Conservation (phyloP, 2,329 filamentous ascomycete species). For the Aspergillus ibericus region DNA sequence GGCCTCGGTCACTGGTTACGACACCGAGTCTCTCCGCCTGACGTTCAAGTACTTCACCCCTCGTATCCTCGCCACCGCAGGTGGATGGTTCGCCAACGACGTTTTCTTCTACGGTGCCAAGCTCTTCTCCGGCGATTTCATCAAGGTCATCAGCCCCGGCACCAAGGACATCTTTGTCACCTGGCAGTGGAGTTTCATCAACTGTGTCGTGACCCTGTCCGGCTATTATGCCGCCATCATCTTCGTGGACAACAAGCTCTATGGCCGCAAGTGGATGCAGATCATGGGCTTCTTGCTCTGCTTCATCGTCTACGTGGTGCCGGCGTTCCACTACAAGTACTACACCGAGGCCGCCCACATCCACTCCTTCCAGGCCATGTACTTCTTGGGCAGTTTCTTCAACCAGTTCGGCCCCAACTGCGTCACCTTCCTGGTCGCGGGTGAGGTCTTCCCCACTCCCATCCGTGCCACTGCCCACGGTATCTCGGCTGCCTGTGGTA, state of each 20-base stretch:
- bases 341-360: slow-evolving; percentile 1
- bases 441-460: slow-evolving; percentile 89
- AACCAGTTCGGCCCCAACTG: slow-evolving; percentile 70
- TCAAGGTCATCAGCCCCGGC: slow-evolving; percentile 1
- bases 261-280: slow-evolving; percentile 6
- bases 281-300: slow-evolving; percentile 5
- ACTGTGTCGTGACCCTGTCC: neutral
- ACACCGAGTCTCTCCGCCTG: neutral
- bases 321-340: slow-evolving; percentile 5
- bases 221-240: slow-evolving; percentile 1
- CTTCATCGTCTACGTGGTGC: slow-evolving; percentile 5
- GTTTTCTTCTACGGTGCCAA: slow-evolving; percentile 6
- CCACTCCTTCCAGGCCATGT: slow-evolving; percentile 6
- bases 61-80: neutral
- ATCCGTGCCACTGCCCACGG: slow-evolving; percentile 91
- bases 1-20: slow-evolving; percentile 2
- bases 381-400: slow-evolving; percentile 8
- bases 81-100: slow-evolving; percentile 7
- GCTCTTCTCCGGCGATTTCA: slow-evolving; percentile 5
- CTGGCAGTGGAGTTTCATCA: slow-evolving; percentile 6
- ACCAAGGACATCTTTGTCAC: neutral
- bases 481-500: slow-evolving; percentile 87
- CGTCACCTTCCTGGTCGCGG: slow-evolving; percentile 91
- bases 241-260: slow-evolving; percentile 7
- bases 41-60: slow-evolving; percentile 5